phyloP scores from a whole-genome alignment of 306 rosid genomes.

The Mucuna pruriens region DNA sequence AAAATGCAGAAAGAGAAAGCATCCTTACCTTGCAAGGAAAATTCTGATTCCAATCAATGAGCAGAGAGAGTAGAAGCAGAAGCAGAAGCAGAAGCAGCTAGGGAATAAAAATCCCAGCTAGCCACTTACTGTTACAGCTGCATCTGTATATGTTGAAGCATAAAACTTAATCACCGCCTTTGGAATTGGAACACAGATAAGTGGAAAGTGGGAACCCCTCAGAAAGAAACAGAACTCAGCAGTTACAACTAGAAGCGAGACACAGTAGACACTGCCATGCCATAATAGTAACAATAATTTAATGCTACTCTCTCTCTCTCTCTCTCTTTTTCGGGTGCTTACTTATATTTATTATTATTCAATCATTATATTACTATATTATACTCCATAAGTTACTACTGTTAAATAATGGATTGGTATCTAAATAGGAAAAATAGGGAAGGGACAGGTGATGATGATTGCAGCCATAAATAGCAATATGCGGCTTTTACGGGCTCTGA shows the following conservation, averaged over 20 bases:
- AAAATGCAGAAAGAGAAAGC: conserved; percentile 34
- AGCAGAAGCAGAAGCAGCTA: conserved; percentile 11
- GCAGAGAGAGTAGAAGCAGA: background rate
- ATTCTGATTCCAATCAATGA: conserved; percentile 36
- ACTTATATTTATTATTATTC: background rate
- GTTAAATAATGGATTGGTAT: background rate
- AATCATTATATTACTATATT: background rate
- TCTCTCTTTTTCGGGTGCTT: background rate
- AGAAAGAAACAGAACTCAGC: background rate
- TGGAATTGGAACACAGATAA: background rate
- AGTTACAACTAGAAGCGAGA: background rate
- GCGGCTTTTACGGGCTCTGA: background rate
- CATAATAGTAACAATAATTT: background rate
- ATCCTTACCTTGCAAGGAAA: conserved; percentile 44
- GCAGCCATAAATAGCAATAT: background rate
- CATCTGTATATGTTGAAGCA: conserved; percentile 20
- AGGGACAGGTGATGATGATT: background rate
- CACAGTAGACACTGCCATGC: background rate
- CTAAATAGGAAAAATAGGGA: background rate
- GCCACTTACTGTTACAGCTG: background rate
- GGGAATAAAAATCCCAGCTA: conserved; percentile 32
- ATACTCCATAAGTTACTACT: background rate
- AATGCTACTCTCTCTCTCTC: background rate
- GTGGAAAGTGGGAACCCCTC: background rate
- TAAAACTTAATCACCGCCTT: conserved; percentile 46